Conservation (phyloP, 345 rosid genomes). For the Acer negundo region DNA sequence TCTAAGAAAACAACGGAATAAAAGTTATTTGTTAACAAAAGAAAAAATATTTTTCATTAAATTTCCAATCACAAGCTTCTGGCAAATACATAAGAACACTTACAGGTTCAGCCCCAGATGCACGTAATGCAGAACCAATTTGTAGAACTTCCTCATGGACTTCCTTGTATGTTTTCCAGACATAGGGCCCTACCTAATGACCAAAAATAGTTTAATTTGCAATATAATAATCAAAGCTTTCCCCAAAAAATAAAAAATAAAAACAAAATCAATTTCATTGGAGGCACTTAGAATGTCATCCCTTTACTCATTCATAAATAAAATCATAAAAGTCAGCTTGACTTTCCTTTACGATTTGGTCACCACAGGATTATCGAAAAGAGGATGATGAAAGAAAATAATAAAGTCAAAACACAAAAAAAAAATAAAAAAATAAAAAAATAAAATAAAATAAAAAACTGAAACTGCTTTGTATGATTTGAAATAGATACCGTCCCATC, state of each 20-base stretch:
- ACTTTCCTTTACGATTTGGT: too few relatives aligned
- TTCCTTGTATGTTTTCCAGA: conserved; percentile 89
- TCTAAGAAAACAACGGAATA: too few relatives aligned
- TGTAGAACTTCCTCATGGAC: conserved; percentile 73
- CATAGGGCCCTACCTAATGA: conserved; percentile 74
- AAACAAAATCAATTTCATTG: too few relatives aligned
- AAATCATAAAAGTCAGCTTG: too few relatives aligned
- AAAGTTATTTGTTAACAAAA: too few relatives aligned
- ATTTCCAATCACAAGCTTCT: conserved; percentile 1
- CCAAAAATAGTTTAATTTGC: not conserved
- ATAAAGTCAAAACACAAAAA: not conserved
- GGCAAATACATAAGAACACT: conserved; percentile 20
- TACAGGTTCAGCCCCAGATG: conserved; percentile 88
- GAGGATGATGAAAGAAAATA: too few relatives aligned
- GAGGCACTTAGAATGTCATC: too few relatives aligned
- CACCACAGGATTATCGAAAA: too few relatives aligned
- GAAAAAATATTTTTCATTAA: too few relatives aligned
- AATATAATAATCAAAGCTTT: not conserved
- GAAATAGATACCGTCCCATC: conserved; percentile 61
- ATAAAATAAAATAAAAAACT: too few relatives aligned
- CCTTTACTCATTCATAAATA: too few relatives aligned
- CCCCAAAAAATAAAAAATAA: not conserved
- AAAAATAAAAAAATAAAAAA: too few relatives aligned
- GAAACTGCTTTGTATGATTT: not conserved
- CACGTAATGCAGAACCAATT: conserved; percentile 81